Percentiles rank a stretch among this genome's conserved stretches.
Conservation (phyloP, 2,329 filamentous ascomycete species). For the Cryoendolithus antarcticus region DNA sequence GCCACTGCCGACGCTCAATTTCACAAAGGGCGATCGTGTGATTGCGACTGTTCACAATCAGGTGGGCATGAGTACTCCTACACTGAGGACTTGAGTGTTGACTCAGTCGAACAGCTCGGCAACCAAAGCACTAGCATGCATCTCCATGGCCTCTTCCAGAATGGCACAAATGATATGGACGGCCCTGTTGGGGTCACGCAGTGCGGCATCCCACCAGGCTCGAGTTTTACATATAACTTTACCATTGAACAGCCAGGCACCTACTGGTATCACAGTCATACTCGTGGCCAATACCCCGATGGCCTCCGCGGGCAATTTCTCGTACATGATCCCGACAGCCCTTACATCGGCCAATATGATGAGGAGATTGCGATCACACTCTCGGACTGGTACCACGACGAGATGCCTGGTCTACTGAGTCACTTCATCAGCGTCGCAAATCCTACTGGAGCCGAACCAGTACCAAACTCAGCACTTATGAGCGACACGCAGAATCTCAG, state of each 20-base stretch:
- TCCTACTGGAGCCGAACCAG: slow-evolving; percentile 50
- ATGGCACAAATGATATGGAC: slow-evolving; percentile 64
- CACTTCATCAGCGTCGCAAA: slow-evolving; percentile 43
- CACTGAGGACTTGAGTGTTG: neutral
- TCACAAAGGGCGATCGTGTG: slow-evolving; percentile 61
- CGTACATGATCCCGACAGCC: slow-evolving; percentile 47
- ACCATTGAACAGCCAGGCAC: slow-evolving; percentile 34
- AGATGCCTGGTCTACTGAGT: slow-evolving; percentile 38
- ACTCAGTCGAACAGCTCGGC: slow-evolving; percentile 28
- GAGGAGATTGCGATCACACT: slow-evolving; percentile 54
- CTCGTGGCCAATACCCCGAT: slow-evolving; percentile 52
- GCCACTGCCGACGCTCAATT: slow-evolving; percentile 60
- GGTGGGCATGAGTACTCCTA: slow-evolving; percentile 5
- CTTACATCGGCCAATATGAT: slow-evolving; percentile 40
- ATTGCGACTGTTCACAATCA: slow-evolving; percentile 58
- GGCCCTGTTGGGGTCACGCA: slow-evolving; percentile 57
- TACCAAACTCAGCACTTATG: slow-evolving; percentile 52
- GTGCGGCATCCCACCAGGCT: slow-evolving; percentile 52
- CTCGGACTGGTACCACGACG: slow-evolving; percentile 62
- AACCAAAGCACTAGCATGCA: slow-evolving; percentile 57
- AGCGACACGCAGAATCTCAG: slow-evolving; percentile 45
- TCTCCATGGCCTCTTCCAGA: slow-evolving; percentile 69
- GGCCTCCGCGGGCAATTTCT: slow-evolving; percentile 56
- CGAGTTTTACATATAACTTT: slow-evolving; percentile 56
- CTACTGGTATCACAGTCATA: slow-evolving; percentile 51